Evolutionary conservation across 305 asterid species (phyloP), one percentile per base, ranked within the genome.

Genomic region (Fraxinus sp.): DNA sequence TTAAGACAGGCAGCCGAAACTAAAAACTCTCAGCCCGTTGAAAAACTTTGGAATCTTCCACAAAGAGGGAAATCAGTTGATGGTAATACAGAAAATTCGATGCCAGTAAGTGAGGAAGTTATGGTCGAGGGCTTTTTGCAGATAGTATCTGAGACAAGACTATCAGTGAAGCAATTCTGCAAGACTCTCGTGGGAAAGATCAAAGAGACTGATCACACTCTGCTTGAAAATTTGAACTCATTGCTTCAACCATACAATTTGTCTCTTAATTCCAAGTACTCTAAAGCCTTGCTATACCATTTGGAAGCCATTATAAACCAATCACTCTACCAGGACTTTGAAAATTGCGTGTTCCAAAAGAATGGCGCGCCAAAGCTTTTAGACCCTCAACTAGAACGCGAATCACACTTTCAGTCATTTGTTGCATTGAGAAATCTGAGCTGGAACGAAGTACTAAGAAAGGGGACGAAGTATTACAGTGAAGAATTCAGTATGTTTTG

Each of bases 81-180:
- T 76, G 91, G 84, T 37, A 84, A 76, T n/a, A 84, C 78, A 0
- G 90, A 85, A 39, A 81, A 82, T n/a, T 3, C 59, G 62, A 81
- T 89, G 87, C 90, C 91, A 0, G 91, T 87, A 14, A 88, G 80
- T 41, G 87, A 89, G 6, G 94, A 90, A 73, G 92, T 79, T 3
- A 90, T 86, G 93, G 78, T 90, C 20, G 95, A 92, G 83, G 94
- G 89, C 0, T 90, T 90, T 80, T 36, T 92, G 84, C 94, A 89
- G 83, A 78, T 89, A 36, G 93, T 88, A 35, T 88, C 94, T 0
- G 95, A 92, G 82, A 86, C 95, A 62, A 89, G 95, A 75, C 41
- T 87, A 76, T 92, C 95, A 0, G 93, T 89, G 1, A 90, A 89
- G 83, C 94, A 89, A 22, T 90, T 91, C 85, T 88, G 95, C 92